Evolutionary conservation across 352 stramenopile genomes (phyloP).

Genomic region (Discostella stelligera): DNA sequence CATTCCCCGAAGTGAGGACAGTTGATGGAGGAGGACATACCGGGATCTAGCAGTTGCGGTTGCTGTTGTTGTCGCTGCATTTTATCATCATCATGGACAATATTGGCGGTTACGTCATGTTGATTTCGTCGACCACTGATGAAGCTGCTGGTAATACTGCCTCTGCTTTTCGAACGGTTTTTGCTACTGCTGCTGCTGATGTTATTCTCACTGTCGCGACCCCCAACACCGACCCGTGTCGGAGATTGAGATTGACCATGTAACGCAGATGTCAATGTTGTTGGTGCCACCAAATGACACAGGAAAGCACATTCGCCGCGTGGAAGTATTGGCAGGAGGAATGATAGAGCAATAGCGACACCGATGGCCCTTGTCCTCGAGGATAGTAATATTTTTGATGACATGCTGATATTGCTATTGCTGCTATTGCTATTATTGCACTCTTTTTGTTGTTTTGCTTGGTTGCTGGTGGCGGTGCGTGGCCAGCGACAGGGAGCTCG

Average conservation of each 20-base stretch:
- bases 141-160: background rate
- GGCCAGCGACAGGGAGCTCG: too few relatives aligned
- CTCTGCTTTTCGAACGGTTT: background rate
- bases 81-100: background rate
- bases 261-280: background rate
- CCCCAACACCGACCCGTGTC: too few relatives aligned
- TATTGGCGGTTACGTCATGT: background rate
- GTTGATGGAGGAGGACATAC: slow-evolving; percentile 10
- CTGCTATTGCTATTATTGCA: too few relatives aligned
- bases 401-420: too few relatives aligned
- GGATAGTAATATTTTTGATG: background rate
- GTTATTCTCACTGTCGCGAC: too few relatives aligned
- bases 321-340: background rate
- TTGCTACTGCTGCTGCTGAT: background rate
- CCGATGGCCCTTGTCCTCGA: background rate
- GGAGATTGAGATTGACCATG: background rate
- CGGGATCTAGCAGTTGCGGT: background rate
- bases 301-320: background rate
- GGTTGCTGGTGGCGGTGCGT: too few relatives aligned
- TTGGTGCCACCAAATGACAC: background rate
- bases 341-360: background rate
- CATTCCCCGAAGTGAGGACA: slow-evolving; percentile 71
- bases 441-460: too few relatives aligned
- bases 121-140: background rate
- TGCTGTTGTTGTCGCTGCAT: background rate